Conservation (phyloP, 257 asterid genomes). For the Nicotiana knightiana region DNA sequence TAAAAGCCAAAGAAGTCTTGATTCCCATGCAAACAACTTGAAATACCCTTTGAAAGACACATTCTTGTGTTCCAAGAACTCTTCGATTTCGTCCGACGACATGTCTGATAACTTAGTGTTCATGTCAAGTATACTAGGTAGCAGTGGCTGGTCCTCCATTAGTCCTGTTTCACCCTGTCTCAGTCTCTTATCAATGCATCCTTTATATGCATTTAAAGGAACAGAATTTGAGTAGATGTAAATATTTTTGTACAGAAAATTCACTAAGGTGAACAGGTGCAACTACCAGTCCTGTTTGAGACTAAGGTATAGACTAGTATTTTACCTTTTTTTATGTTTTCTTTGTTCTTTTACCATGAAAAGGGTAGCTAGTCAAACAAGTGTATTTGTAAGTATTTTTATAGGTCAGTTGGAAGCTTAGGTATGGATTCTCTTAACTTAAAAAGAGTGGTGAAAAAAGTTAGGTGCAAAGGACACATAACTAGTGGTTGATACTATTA, state of each 20-base stretch:
- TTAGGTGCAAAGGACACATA: not conserved
- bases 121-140: conserved; percentile 10
- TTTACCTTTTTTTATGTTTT: not conserved
- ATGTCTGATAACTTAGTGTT: conserved; percentile 8
- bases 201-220: not conserved
- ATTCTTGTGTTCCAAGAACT: conserved; percentile 16
- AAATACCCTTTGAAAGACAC: conserved; percentile 16
- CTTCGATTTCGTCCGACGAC: conserved; percentile 13
- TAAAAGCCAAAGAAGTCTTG: conserved; percentile 23
- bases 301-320: not conserved
- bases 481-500: too few species aligned
- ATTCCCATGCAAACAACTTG: conserved; percentile 27
- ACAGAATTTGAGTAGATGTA: not conserved
- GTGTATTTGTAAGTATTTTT: not conserved
- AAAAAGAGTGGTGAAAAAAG: not conserved
- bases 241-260: not conserved
- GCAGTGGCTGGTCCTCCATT: conserved; percentile 17
- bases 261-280: not conserved
- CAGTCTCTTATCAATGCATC: not conserved
- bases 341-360: not conserved
- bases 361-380: not conserved
- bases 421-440: not conserved
- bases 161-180: not conserved
- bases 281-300: conserved; percentile 4
- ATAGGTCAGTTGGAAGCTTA: not conserved